phyloP scores from a whole-genome alignment of 2,329 filamentous ascomycete genomes.

The Fusarium sp. region DNA sequence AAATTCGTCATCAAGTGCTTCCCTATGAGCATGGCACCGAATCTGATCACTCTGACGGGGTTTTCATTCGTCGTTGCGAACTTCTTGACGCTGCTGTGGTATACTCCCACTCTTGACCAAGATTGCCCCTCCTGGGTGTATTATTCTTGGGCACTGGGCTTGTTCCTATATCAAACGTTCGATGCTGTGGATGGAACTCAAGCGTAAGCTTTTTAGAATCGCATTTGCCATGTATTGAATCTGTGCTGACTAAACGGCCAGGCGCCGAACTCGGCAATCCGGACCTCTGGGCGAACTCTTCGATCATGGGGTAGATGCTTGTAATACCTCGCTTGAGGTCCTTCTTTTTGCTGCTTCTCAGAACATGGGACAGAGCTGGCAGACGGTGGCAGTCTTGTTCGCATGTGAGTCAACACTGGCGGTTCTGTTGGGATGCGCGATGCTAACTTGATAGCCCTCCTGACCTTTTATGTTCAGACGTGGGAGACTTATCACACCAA shows the following conservation, averaged over 20 bases:
- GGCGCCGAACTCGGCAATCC: conserved; percentile 88
- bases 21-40: conserved; percentile 92
- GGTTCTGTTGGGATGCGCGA: background rate
- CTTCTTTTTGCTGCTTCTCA: conserved; percentile 91
- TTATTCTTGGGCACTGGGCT: conserved; percentile 85
- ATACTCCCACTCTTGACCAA: conserved; percentile 91
- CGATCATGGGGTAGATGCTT: conserved; percentile 95
- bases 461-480: conserved; percentile 99
- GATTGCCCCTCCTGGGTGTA: conserved; percentile 98
- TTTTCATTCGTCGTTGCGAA: conserved; percentile 92
- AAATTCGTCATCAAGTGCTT: conserved; percentile 94
- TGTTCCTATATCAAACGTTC: conserved; percentile 98
- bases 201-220: conserved; percentile 69
- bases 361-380: conserved; percentile 94
- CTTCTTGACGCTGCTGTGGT: conserved; percentile 92
- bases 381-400: conserved; percentile 84
- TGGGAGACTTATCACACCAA: conserved; percentile 99
- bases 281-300: conserved; percentile 96
- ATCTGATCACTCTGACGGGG: conserved; percentile 87
- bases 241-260: conserved; percentile 47
- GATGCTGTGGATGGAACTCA: conserved; percentile 96
- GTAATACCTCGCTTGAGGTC: conserved; percentile 94
- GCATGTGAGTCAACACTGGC: conserved; percentile 67
- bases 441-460: conserved; percentile 66
- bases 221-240: background rate